Evolutionary conservation across 1,284 basidiomycete species (phyloP).

Genomic region (Cutaneotrichosporon sp.): DNA sequence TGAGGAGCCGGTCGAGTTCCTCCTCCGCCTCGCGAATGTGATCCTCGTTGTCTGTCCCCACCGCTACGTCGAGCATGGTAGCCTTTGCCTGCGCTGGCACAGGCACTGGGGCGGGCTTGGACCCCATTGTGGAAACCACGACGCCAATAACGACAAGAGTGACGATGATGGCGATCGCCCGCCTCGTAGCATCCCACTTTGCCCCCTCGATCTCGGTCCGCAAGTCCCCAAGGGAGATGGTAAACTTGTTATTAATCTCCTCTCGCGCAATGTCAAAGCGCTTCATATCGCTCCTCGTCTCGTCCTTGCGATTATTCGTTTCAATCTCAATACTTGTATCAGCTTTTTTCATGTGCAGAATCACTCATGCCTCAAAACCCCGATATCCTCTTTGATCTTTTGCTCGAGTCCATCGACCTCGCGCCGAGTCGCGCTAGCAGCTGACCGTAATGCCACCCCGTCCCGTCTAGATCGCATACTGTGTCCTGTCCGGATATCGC

Average conservation of each 20-base stretch:
- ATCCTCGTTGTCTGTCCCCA: conserved; percentile 2
- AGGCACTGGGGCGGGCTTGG: conserved; percentile 15
- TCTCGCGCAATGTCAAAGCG: conserved; percentile 83
- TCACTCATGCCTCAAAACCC: conserved; percentile 63
- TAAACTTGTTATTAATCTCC: conserved; percentile 83
- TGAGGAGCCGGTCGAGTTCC: conserved; percentile 1
- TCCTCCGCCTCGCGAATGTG: conserved; percentile 14
- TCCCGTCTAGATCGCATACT: conserved; percentile 82
- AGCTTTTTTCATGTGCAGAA: conserved; percentile 2
- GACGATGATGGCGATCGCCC: conserved; percentile 62
- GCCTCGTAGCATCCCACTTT: conserved; percentile 87
- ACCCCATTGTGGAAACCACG: conserved; percentile 18
- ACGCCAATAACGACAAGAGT: conserved; percentile 24
- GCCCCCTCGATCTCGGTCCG: conserved; percentile 82
- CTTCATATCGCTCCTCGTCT: conserved; percentile 85
- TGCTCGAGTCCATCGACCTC: conserved; percentile 85
- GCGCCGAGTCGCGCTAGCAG: conserved; percentile 72
- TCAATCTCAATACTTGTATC: conserved; percentile 78
- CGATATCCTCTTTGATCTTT: conserved; percentile 92
- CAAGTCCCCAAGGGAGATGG: conserved; percentile 79
- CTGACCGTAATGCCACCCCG: conserved; percentile 71
- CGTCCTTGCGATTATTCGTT: conserved; percentile 88
- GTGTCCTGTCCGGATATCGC: conserved; percentile 85
- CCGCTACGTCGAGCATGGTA: conserved; percentile 9
- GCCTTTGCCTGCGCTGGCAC: conserved; percentile 10